Evolutionary conservation across 768 basidiomycete genomes (phyloP).

Genomic region (Trametes cingulata): DNA sequence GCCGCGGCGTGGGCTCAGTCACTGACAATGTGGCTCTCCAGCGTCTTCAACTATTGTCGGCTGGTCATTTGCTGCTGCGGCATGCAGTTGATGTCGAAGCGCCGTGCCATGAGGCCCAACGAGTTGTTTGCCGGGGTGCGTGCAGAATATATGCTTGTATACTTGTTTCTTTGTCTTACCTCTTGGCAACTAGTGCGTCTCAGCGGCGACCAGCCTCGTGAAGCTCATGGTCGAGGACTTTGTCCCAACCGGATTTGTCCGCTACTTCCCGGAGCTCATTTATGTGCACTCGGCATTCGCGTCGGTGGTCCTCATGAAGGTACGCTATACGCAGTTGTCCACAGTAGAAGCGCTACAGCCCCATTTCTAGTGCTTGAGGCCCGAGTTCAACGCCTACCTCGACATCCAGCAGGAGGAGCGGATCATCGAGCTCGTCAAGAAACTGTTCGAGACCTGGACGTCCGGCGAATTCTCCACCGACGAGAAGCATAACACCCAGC

Average conservation of each 20-base stretch:
- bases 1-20: not conserved
- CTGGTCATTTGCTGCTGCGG: constrained; percentile 57
- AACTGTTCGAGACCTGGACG: constrained; percentile 23
- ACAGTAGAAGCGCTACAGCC: not conserved
- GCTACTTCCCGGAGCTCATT: constrained; percentile 51
- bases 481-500: constrained; percentile 25
- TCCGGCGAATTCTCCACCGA: constrained; percentile 17
- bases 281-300: constrained; percentile 51
- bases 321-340: constrained; percentile 30
- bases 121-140: constrained; percentile 27
- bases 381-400: constrained; percentile 47
- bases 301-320: constrained; percentile 61
- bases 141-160: not conserved
- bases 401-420: constrained; percentile 30
- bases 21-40: not conserved
- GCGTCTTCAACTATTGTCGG: constrained; percentile 33
- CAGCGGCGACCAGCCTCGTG: constrained; percentile 58
- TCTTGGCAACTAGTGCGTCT: constrained; percentile 41
- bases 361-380: constrained; percentile 39
- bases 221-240: constrained; percentile 52
- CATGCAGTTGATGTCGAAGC: constrained; percentile 49
- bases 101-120: constrained; percentile 38
- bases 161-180: not conserved
- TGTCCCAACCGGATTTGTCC: constrained; percentile 54
- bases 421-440: constrained; percentile 25